Percentiles rank a stretch among this genome's conserved stretches.
phyloP scores from a whole-genome alignment of 768 basidiomycete species.

The Pseudohyphozyma bogoriensis region DNA sequence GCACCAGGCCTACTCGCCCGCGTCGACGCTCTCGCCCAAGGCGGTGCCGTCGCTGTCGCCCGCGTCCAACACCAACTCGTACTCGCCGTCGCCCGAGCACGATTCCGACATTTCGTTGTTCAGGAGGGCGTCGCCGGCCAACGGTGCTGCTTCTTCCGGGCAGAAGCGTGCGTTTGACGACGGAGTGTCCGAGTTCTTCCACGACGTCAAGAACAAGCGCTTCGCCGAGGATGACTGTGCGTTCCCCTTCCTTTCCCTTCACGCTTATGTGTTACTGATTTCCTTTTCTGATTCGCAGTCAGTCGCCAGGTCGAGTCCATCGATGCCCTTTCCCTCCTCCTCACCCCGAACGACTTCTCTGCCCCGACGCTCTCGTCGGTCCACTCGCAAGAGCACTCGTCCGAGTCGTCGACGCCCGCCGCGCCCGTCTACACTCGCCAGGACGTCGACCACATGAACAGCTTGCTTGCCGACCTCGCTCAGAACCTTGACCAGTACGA shows the following conservation, averaged over 20 bases:
- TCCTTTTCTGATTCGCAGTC: neutral
- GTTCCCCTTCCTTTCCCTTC: neutral
- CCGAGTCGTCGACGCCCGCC: conserved; percentile 3
- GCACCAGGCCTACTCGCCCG: conserved; percentile 1
- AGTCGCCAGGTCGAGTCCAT: conserved; percentile 4
- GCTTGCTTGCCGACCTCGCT: conserved; percentile 13
- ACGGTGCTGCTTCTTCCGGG: conserved; percentile 11
- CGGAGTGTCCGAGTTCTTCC: conserved; percentile 19
- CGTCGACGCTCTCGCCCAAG: conserved; percentile 20
- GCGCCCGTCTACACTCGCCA: conserved; percentile 9
- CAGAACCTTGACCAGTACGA: conserved; percentile 10
- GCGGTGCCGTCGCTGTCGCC: conserved; percentile 24
- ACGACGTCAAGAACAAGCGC: conserved; percentile 20
- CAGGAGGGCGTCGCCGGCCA: neutral
- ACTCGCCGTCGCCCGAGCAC: conserved; percentile 22
- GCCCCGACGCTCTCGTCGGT: neutral
- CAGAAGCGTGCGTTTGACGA: conserved; percentile 27
- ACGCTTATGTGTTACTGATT: neutral
- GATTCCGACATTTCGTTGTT: conserved; percentile 2
- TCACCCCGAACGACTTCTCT: conserved; percentile 1
- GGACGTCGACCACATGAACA: conserved; percentile 25
- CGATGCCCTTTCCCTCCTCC: conserved; percentile 17
- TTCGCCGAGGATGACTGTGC: conserved; percentile 16
- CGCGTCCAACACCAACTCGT: conserved; percentile 19
- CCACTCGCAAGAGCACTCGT: conserved; percentile 6